Evolutionary conservation across 2,329 filamentous ascomycete genomes (phyloP).

Genomic region (Berkeleyomyces basicola): DNA sequence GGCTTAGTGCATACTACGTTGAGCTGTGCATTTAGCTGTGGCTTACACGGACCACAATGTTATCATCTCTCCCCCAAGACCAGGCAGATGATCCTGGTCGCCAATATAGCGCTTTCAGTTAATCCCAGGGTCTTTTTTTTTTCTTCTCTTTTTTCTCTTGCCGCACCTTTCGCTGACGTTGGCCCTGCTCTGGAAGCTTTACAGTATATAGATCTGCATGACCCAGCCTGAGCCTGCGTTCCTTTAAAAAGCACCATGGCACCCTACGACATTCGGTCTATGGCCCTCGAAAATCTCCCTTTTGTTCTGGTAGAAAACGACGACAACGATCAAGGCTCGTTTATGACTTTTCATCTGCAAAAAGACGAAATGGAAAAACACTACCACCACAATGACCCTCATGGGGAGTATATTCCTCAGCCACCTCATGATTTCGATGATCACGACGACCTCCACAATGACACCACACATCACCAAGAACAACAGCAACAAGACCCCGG

Average conservation of each 20-base stretch:
- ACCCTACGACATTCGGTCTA: slow-evolving; percentile 11
- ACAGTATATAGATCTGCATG: slow-evolving; percentile 11
- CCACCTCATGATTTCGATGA: background rate
- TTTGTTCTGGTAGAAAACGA: slow-evolving; percentile 11
- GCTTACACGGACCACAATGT: slow-evolving; percentile 10
- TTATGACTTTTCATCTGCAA: slow-evolving; percentile 5
- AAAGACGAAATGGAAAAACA: slow-evolving; percentile 8
- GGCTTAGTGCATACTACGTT: slow-evolving; percentile 1
- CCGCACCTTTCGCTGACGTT: slow-evolving; percentile 11
- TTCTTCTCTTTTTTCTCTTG: background rate
- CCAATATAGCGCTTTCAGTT: slow-evolving; percentile 11
- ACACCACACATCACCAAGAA: slow-evolving; percentile 1
- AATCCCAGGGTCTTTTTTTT: slow-evolving; percentile 3
- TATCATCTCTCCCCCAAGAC: slow-evolving; percentile 5
- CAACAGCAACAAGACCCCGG: background rate
- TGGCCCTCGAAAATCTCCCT: slow-evolving; percentile 11
- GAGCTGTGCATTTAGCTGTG: slow-evolving; percentile 3
- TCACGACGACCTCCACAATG: background rate
- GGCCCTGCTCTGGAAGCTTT: slow-evolving; percentile 7
- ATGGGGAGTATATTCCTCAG: background rate
- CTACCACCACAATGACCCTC: background rate
- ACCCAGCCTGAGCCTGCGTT: slow-evolving; percentile 3
- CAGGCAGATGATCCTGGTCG: slow-evolving; percentile 9
- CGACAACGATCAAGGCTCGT: background rate
- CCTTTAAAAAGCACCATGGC: slow-evolving; percentile 12